Evolutionary conservation across 2,329 filamentous ascomycete genomes (phyloP).

Genomic region (Exophiala xenobiotica): DNA sequence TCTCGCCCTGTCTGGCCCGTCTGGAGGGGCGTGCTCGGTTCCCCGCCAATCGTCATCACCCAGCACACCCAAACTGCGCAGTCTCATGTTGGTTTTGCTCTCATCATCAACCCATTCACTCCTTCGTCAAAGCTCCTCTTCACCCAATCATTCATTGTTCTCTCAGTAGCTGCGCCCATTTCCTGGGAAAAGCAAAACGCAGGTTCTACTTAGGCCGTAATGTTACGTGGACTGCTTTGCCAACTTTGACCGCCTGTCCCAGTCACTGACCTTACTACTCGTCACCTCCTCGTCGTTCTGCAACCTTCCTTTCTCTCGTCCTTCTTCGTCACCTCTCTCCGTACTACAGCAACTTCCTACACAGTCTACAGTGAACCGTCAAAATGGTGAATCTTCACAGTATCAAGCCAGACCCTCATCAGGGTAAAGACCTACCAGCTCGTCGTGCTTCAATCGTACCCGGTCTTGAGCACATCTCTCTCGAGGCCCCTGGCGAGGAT

Average conservation of each 20-base stretch:
- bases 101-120: conserved; percentile 12
- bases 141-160: conserved; percentile 11
- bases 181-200: neutral
- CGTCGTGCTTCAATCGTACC: conserved; percentile 25
- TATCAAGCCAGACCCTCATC: conserved; percentile 37
- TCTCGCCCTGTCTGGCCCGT: too few relatives aligned
- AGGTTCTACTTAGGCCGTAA: neutral
- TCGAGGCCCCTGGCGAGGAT: conserved; percentile 46
- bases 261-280: neutral
- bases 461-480: conserved; percentile 38
- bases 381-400: conserved; percentile 46
- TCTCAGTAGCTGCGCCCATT: conserved; percentile 1
- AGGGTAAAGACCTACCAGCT: conserved; percentile 9
- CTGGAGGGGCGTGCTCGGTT: too few relatives aligned
- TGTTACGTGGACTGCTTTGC: conserved; percentile 2
- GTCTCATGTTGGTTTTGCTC: neutral
- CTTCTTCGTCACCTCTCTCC: conserved; percentile 7
- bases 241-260: neutral
- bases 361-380: conserved; percentile 3
- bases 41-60: conserved; percentile 4
- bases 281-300: neutral
- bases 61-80: neutral
- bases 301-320: neutral
- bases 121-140: neutral
- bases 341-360: conserved; percentile 1